Base-by-base conservation (phyloP, 768 basidiomycete genomes). In the Russula lepida region DNA sequence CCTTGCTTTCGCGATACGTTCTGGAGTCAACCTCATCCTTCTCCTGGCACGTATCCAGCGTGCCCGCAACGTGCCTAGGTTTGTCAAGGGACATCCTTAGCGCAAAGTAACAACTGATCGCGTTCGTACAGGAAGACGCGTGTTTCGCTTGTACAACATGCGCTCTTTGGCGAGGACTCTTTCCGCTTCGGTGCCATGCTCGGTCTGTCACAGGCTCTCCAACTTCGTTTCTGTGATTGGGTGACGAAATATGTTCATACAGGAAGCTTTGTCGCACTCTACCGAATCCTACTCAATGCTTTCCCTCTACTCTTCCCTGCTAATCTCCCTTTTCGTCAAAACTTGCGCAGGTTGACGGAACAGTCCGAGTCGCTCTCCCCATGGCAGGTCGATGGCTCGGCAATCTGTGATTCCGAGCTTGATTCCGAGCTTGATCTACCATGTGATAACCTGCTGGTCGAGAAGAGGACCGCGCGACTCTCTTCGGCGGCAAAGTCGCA, bases 111-210 rank as follows among this genome's bases (percentile, higher is more conserved):
- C n/a, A n/a, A n/a, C 41, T 58, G 28, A 32, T 35, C 6, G 27
- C n/a, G 12, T 33, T 27, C 15, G 6, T 9, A 17, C 67, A 93
- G 89, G 67, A 76, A 81, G n/a, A 72, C 81, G 54, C 82, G 87
- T 9, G 72, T 88, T 11, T 73, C 81, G 4, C 70, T 94, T n/a
- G 77, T 97, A 50, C 82, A 86, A 8, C 88, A 83, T 74, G 94
- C 93, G 0, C 75, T 95, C 43, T 89, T 97, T 66, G 93, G 93
- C 0, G 60, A 75, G 35, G 94, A 97, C 68, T 85, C 90, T 0
- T 80, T 88, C 69, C 77, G 94, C 25, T 95, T 95, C 67, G 91
- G 86, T 4, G 83, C 86, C 0, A 95, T 95, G 92, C 76, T 98
- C 30, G 92, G 91, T 86, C 53, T 21, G 56, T 19, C 28, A 5